Evolutionary conservation across 2,329 filamentous ascomycete species (phyloP).

Genomic region (Aureobasidium sp.): DNA sequence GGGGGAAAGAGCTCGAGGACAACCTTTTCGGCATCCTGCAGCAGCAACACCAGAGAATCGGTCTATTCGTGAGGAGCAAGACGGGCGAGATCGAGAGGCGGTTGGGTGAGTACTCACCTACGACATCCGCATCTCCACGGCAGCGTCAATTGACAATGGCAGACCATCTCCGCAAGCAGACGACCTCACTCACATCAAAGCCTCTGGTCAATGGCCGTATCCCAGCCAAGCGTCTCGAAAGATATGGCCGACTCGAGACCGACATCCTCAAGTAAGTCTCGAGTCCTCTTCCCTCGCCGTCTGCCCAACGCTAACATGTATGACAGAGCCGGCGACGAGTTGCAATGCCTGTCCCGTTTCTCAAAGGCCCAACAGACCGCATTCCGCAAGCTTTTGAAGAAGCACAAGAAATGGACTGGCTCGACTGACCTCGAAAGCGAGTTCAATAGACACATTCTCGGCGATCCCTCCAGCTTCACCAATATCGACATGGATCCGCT

Average conservation of each 20-base stretch:
- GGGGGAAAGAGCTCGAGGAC: conserved; percentile 61
- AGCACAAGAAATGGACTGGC: conserved; percentile 82
- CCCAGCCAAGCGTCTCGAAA: conserved; percentile 41
- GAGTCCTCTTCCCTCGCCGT: too few relatives aligned
- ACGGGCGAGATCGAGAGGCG: conserved; percentile 68
- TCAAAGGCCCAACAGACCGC: conserved; percentile 66
- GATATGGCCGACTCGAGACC: conserved; percentile 45
- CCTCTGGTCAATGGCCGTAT: conserved; percentile 28
- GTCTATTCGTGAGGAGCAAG: conserved; percentile 73
- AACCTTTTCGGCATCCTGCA: conserved; percentile 65
- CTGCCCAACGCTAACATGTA: background rate
- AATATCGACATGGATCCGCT: conserved; percentile 54
- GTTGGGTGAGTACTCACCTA: conserved; percentile 46
- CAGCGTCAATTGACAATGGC: background rate
- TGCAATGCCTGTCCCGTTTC: conserved; percentile 64
- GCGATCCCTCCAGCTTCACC: conserved; percentile 64
- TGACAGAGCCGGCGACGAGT: conserved; percentile 60
- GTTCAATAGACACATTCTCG: conserved; percentile 61
- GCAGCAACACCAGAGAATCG: conserved; percentile 68
- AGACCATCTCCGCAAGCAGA: conserved; percentile 17
- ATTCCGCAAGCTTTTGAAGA: conserved; percentile 78
- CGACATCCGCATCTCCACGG: background rate
- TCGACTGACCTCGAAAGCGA: conserved; percentile 58
- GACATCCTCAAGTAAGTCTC: conserved; percentile 38
- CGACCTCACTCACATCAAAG: conserved; percentile 10